phyloP scores from a whole-genome alignment of 495 filamentous ascomycete species.

The Aspergillus panamensis region DNA sequence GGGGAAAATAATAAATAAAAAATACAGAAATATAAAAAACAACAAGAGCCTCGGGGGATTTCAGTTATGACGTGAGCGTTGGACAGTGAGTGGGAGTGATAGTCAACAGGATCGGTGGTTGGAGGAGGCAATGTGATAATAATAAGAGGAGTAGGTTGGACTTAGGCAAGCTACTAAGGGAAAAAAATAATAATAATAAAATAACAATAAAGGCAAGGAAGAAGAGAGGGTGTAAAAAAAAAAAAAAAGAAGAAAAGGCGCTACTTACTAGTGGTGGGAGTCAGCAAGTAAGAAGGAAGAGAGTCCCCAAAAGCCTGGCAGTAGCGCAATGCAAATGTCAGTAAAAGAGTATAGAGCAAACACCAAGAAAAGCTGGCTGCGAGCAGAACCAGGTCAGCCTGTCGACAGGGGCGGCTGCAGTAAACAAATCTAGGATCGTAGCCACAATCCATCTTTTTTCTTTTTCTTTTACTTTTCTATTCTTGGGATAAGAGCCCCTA shows the following conservation, averaged over 20 bases:
- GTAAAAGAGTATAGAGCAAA: conserved; percentile 19
- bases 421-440: conserved; percentile 10
- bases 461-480: not conserved
- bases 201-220: conserved; percentile 5
- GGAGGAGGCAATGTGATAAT: not conserved
- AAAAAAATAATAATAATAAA: conserved; percentile 11
- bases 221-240: not conserved
- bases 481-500: not conserved
- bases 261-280: conserved; percentile 16
- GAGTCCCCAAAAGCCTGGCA: conserved; percentile 20
- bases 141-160: conserved; percentile 9
- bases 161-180: not conserved
- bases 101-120: not conserved
- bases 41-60: conserved; percentile 28
- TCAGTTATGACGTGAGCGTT: conserved; percentile 37
- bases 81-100: conserved; percentile 8
- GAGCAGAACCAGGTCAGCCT: conserved; percentile 14
- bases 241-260: conserved; percentile 1
- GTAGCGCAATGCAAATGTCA: conserved; percentile 22
- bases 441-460: not conserved
- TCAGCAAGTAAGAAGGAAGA: conserved; percentile 19
- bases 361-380: conserved; percentile 5
- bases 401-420: conserved; percentile 13
- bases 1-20: conserved; percentile 16
- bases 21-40: conserved; percentile 18